A percentile compares a stretch with the other conserved stretches of the same genome.
phyloP scores from a whole-genome alignment of 169 alveolate genomes.

The Cystoisospora suis region DNA sequence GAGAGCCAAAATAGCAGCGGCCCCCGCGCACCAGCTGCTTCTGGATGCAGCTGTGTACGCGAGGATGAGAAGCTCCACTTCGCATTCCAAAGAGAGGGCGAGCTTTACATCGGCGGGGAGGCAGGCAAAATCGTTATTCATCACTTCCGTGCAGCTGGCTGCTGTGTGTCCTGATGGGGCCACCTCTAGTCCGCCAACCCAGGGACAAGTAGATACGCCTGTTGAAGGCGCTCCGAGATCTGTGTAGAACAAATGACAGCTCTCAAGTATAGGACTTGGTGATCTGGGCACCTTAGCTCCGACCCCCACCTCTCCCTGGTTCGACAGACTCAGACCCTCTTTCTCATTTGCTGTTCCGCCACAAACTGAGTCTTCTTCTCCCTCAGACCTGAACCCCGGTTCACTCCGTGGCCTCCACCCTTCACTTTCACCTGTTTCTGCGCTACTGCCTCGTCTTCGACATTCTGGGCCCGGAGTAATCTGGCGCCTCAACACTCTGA shows the following conservation, averaged over 20 bases:
- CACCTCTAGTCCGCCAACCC: too few relatives aligned
- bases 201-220: too few relatives aligned
- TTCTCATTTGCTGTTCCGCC: too few relatives aligned
- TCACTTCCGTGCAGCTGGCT: not conserved
- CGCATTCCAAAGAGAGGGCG: conserved; percentile 50
- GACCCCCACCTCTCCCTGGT: too few relatives aligned
- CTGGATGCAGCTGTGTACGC: conserved; percentile 43
- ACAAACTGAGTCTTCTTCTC: too few relatives aligned
- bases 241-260: too few relatives aligned
- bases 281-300: too few relatives aligned
- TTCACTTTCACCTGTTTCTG: not conserved
- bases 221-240: too few relatives aligned
- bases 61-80: conserved; percentile 51
- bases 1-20: conserved; percentile 38
- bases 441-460: conserved; percentile 3
- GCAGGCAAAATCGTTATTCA: not conserved
- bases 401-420: too few relatives aligned
- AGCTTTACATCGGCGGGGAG: not conserved
- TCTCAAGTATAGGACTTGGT: too few relatives aligned
- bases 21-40: conserved; percentile 53
- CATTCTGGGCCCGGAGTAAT: conserved; percentile 5
- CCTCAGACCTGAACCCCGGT: too few relatives aligned
- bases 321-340: too few relatives aligned
- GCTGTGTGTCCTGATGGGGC: not conserved
- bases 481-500: not conserved